Evolutionary conservation across 2,329 filamentous ascomycete species (phyloP).

Genomic region (Microdochium trichocladiopsis): DNA sequence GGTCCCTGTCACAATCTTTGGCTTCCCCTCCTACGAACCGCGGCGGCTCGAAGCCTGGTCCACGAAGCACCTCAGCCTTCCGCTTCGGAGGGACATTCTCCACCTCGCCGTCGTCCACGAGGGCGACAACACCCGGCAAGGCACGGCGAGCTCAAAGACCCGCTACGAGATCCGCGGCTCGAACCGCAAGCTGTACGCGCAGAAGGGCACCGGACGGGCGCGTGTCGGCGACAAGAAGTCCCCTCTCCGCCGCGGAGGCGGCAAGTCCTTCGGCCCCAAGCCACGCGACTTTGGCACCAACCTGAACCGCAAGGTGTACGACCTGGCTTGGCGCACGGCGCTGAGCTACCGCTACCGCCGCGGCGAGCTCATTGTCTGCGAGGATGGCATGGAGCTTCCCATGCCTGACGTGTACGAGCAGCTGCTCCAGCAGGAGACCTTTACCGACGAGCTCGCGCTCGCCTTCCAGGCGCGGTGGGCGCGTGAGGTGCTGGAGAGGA

Average conservation of each 20-base stretch:
- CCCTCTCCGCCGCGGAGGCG: slow-evolving; percentile 77
- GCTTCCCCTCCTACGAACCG: slow-evolving; percentile 85
- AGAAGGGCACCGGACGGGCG: slow-evolving; percentile 80
- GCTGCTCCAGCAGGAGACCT: slow-evolving; percentile 18
- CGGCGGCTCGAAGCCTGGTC: slow-evolving; percentile 70
- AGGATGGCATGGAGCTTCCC: slow-evolving; percentile 66
- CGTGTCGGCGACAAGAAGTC: slow-evolving; percentile 76
- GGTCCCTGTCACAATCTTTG: slow-evolving; percentile 80
- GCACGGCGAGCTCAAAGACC: slow-evolving; percentile 77
- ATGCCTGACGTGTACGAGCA: slow-evolving; percentile 41
- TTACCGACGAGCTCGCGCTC: slow-evolving; percentile 39
- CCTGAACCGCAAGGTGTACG: slow-evolving; percentile 85
- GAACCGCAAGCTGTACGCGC: slow-evolving; percentile 70
- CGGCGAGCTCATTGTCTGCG: slow-evolving; percentile 81
- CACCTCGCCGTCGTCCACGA: slow-evolving; percentile 91
- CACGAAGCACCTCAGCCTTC: slow-evolving; percentile 75
- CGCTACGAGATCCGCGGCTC: slow-evolving; percentile 80
- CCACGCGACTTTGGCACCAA: slow-evolving; percentile 84
- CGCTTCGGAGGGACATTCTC: slow-evolving; percentile 83
- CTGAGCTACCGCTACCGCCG: slow-evolving; percentile 84
- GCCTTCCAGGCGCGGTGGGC: slow-evolving; percentile 57
- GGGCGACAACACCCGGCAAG: slow-evolving; percentile 80
- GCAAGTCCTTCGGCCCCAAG: slow-evolving; percentile 83
- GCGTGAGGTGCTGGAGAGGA: slow-evolving; percentile 59
- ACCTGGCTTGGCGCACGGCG: slow-evolving; percentile 90